Conservation (phyloP, 805 yeast genomes). For the Cyberlindnera lachancei region DNA sequence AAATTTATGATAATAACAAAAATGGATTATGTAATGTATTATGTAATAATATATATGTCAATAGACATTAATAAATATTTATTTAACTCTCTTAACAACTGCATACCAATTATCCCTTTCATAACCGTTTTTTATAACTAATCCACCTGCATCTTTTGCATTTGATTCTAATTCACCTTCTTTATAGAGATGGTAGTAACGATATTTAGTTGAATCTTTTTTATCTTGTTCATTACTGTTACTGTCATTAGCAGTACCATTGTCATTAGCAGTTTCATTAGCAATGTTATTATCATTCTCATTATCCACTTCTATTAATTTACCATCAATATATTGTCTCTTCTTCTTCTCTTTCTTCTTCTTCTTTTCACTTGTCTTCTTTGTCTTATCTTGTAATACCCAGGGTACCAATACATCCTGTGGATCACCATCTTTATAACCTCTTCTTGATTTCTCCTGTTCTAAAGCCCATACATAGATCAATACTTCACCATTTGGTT, state of each 20-base stretch:
- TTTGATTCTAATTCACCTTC: constrained; percentile 78
- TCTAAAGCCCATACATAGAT: constrained; percentile 97
- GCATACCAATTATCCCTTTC: constrained; percentile 96
- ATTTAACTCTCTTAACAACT: constrained; percentile 26
- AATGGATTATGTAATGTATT: too few species aligned
- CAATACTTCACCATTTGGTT: constrained; percentile 57
- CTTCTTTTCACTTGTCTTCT: constrained; percentile 26
- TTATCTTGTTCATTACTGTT: constrained; percentile 21
- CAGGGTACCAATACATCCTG: constrained; percentile 96
- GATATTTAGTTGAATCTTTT: constrained; percentile 50
- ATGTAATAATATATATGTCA: too few species aligned
- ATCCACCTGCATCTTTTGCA: constrained; percentile 63
- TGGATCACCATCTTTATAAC: constrained; percentile 84
- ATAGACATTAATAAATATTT: too few species aligned
- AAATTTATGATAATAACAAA: too few species aligned
- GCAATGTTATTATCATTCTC: constrained; percentile 12
- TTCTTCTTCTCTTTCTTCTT: constrained; percentile 20
- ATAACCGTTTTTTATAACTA: constrained; percentile 65
- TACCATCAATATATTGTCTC: constrained; percentile 10
- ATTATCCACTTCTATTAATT: constrained; percentile 1
- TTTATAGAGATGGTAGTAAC: constrained; percentile 83
- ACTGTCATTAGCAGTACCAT: too few species aligned
- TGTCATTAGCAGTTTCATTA: too few species aligned
- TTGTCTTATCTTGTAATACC: constrained; percentile 58
- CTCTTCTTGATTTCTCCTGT: constrained; percentile 80